Conservation (phyloP, 2,329 filamentous ascomycete species). For the Ophiosphaerella narmari region DNA sequence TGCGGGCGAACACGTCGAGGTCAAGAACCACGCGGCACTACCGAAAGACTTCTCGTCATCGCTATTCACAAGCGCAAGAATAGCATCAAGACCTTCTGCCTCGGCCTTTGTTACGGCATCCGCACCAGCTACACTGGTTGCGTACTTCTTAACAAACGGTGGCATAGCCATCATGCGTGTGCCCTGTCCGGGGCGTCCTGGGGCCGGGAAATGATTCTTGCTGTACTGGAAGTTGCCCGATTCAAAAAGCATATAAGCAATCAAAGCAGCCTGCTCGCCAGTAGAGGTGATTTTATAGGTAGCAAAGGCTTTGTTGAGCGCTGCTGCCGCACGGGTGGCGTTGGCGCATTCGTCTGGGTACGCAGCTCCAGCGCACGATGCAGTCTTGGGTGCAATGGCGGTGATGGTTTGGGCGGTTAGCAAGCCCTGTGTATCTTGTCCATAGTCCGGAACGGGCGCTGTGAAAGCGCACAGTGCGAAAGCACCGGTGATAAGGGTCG, state of each 20-base stretch:
- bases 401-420: constrained; percentile 46
- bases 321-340: constrained; percentile 63
- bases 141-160: constrained; percentile 61
- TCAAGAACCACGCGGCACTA: constrained; percentile 65
- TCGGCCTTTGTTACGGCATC: constrained; percentile 37
- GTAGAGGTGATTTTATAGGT: constrained; percentile 60
- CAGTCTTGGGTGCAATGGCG: constrained; percentile 62
- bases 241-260: constrained; percentile 75
- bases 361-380: constrained; percentile 55
- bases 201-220: constrained; percentile 63
- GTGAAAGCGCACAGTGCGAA: constrained; percentile 47
- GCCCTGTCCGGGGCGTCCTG: constrained; percentile 68
- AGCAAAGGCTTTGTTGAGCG: constrained; percentile 61
- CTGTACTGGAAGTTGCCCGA: constrained; percentile 72
- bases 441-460: constrained; percentile 20
- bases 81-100: constrained; percentile 37
- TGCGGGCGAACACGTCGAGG: constrained; percentile 56
- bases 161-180: constrained; percentile 70
- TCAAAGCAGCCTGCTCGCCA: constrained; percentile 69
- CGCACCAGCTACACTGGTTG: constrained; percentile 49
- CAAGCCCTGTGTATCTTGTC: constrained; percentile 3
- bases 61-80: constrained; percentile 57
- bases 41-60: constrained; percentile 58
- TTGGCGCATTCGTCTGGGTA: constrained; percentile 61
- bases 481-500: constrained; percentile 26